A percentile compares a stretch with the other conserved stretches of the same genome.
Evolutionary conservation across 2,329 filamentous ascomycete species (phyloP).

Genomic region (Hymenoscyphus infarciens): DNA sequence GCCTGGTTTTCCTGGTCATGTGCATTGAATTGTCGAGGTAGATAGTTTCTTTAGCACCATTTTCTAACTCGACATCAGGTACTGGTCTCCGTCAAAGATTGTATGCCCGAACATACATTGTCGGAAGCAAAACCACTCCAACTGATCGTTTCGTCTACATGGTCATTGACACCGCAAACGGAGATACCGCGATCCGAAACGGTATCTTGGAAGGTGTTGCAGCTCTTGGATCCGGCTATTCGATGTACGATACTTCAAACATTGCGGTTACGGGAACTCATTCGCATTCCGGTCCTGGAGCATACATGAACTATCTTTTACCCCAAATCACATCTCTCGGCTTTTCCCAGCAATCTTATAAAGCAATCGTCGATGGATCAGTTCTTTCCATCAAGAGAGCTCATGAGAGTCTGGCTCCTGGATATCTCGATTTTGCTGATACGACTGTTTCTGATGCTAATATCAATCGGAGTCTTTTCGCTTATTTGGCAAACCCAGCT

Average conservation of each 20-base stretch:
- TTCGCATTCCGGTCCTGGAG: slow-evolving; percentile 84
- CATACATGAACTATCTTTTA: slow-evolving; percentile 89
- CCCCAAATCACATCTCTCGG: slow-evolving; percentile 86
- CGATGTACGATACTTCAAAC: slow-evolving; percentile 73
- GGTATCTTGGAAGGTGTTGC: slow-evolving; percentile 77
- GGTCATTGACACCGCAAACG: slow-evolving; percentile 79
- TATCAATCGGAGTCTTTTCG: slow-evolving; percentile 82
- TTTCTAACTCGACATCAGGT: slow-evolving; percentile 36
- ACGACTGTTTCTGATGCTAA: slow-evolving; percentile 71
- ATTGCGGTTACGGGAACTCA: slow-evolving; percentile 89
- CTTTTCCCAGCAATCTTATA: slow-evolving; percentile 80
- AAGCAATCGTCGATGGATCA: slow-evolving; percentile 85
- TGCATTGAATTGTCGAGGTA: too few species aligned
- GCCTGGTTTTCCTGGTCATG: background rate
- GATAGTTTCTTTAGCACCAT: too few species aligned
- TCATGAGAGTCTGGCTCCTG: slow-evolving; percentile 63
- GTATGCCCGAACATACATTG: slow-evolving; percentile 86
- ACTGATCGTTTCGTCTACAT: slow-evolving; percentile 78
- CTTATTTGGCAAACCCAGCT: slow-evolving; percentile 80
- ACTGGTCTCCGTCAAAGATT: slow-evolving; percentile 81
- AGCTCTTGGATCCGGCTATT: slow-evolving; percentile 66
- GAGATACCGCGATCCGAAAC: slow-evolving; percentile 81
- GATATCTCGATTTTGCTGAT: slow-evolving; percentile 66
- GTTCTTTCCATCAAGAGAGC: slow-evolving; percentile 77
- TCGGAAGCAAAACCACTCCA: slow-evolving; percentile 65